Percentiles rank a stretch among this genome's conserved stretches.
phyloP scores from a whole-genome alignment of 306 rosid genomes.

The Spatholobus suberectus region DNA sequence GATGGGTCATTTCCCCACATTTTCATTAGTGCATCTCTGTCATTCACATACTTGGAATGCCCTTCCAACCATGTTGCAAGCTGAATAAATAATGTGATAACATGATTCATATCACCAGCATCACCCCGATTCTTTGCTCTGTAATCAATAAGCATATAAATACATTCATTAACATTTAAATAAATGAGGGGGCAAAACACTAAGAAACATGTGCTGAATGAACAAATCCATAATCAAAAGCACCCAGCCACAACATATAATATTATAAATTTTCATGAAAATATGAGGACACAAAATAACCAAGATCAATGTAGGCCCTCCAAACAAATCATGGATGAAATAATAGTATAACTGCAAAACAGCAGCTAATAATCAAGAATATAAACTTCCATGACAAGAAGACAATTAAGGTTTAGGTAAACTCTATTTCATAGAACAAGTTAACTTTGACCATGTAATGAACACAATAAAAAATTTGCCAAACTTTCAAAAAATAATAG shows the following conservation, averaged over 20 bases:
- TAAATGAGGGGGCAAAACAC: not conserved
- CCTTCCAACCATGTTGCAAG: not conserved
- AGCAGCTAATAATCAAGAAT: not conserved
- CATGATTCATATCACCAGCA: not conserved
- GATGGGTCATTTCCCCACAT: slow-evolving; percentile 17
- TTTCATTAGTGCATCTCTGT: slow-evolving; percentile 35
- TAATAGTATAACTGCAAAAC: not conserved
- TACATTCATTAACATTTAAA: too few relatives aligned
- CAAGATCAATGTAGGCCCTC: too few relatives aligned
- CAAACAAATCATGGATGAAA: not conserved
- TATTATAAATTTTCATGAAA: too few relatives aligned
- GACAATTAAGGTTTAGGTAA: not conserved
- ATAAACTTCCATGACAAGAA: not conserved
- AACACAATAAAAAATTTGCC: not conserved
- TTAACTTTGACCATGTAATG: not conserved
- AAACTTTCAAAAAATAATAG: not conserved
- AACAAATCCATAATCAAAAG: too few relatives aligned
- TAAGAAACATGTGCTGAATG: too few relatives aligned
- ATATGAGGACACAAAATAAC: too few relatives aligned
- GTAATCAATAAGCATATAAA: not conserved
- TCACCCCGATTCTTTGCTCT: not conserved
- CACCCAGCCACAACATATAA: too few relatives aligned
- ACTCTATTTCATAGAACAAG: not conserved
- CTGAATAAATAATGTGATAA: not conserved
- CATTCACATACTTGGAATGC: not conserved